Base-by-base conservation (phyloP, 2,329 filamentous ascomycete species). In the Neonectria punicea region DNA sequence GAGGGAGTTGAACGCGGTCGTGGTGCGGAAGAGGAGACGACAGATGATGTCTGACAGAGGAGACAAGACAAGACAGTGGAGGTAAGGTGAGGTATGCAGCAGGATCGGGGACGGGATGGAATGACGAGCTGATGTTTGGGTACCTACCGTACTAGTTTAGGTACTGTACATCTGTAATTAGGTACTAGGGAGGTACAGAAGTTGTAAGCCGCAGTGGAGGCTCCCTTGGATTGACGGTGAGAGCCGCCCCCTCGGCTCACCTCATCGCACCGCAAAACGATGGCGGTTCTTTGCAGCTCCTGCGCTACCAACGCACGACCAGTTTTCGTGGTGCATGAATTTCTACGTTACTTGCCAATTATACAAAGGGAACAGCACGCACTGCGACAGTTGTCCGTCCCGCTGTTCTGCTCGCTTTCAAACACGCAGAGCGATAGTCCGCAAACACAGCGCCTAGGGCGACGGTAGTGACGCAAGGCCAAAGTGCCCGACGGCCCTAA, bases 121-220 rank as follows among this genome's bases (percentile, higher is more conserved):
- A 61, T 65, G 63, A 61, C 57, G 47, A 62, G 58, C 58, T 58
- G 58, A 65, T 50, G 53, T 62, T 44, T 49, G 47, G 53, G 58
- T 44, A 36, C 28, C 8, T 18, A 16, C 20, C 14, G 53, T 36
- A 34, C 13, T 43, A 13, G 14, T 5, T 5, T 14, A n/a, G 16
- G 30, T 53, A 44, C 53, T 54, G n/a, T n/a, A n/a, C n/a, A n/a
- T n/a, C n/a, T n/a, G 25, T 43, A 13, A 9, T 5, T 18, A 28
- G 16, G 30, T 53, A 46, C 53, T 54, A 14, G 43, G 53, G n/a
- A 44, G 53, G 43, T 55, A 47, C 55, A 58, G 25, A 25, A 25
- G 18, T 28, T 39, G 55, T 43, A 25, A 25, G 18, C n/a, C 28
- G 55, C 28, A 49, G 30, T 58, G 56, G 43, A 41, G 54, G 53